Evolutionary conservation across 169 alveolate genomes (phyloP).

Genomic region (Babesia sp.): DNA sequence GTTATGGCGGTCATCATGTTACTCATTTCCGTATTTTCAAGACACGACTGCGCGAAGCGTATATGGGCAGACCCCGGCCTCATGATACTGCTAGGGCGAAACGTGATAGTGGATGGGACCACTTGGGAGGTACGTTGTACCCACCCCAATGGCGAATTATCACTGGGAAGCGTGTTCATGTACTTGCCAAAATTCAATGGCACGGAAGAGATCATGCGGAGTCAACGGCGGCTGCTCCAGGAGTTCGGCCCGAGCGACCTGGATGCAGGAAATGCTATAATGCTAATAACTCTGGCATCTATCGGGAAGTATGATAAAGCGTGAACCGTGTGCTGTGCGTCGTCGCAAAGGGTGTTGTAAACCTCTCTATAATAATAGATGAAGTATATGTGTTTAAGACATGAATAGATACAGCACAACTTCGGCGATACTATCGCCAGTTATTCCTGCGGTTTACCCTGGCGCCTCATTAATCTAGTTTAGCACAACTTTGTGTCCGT

Average conservation of each 20-base stretch:
- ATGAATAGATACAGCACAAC: no score
- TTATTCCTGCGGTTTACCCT: no score
- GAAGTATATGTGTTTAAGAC: no score
- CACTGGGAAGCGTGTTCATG: slow-evolving; percentile 25
- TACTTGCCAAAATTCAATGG: slow-evolving; percentile 30
- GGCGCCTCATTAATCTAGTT: no score
- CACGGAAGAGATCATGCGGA: slow-evolving; percentile 10
- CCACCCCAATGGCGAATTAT: slow-evolving; percentile 8
- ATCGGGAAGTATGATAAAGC: neutral
- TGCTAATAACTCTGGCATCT: slow-evolving; percentile 29
- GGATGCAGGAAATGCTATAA: slow-evolving; percentile 17
- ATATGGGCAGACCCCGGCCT: slow-evolving; percentile 53
- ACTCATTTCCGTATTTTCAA: slow-evolving; percentile 33
- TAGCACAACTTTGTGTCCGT: no score
- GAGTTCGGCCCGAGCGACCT: slow-evolving; percentile 22
- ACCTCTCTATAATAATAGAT: no score
- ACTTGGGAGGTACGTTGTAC: slow-evolving; percentile 28
- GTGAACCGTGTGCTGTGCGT: no score
- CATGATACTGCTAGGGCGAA: slow-evolving; percentile 56
- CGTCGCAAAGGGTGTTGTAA: no score
- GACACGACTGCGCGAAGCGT: slow-evolving; percentile 41
- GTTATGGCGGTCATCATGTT: slow-evolving; percentile 53
- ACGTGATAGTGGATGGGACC: slow-evolving; percentile 23
- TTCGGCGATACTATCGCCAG: no score
- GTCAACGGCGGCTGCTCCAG: slow-evolving; percentile 30